phyloP scores from a whole-genome alignment of 257 asterid species.

The Striga asiatica region DNA sequence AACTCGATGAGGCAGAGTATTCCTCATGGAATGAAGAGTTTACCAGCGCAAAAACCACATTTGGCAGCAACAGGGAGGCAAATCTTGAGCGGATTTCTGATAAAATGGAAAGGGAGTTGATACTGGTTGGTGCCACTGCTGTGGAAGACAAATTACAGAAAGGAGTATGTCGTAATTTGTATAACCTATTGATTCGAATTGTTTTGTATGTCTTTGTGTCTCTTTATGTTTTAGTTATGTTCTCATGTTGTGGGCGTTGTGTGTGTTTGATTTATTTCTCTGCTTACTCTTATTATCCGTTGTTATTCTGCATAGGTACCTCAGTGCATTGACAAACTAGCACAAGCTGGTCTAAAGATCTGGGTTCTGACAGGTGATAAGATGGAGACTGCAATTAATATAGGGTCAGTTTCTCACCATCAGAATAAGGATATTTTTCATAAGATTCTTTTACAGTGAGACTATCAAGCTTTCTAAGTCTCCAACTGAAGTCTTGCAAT shows the following conservation, averaged over 20 bases:
- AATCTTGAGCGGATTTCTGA: constrained; percentile 81
- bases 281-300: not conserved
- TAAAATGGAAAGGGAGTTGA: constrained; percentile 78
- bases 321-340: constrained; percentile 96
- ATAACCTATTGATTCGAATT: not conserved
- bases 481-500: constrained; percentile 14
- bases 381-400: constrained; percentile 99
- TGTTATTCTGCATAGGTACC: constrained; percentile 70
- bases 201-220: not conserved
- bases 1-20: constrained; percentile 68
- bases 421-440: not conserved
- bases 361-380: constrained; percentile 99
- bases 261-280: not conserved
- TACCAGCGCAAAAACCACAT: constrained; percentile 62
- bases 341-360: constrained; percentile 94
- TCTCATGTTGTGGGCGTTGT: not conserved
- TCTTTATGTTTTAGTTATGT: not conserved
- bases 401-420: constrained; percentile 61
- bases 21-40: constrained; percentile 88
- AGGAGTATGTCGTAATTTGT: constrained; percentile 78
- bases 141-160: constrained; percentile 98
- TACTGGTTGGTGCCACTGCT: constrained; percentile 96
- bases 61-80: constrained; percentile 71
- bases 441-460: constrained; percentile 3
- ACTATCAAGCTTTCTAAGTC: constrained; percentile 9